phyloP scores from a whole-genome alignment of 306 rosid species.

The Cucurbita ficifolia region DNA sequence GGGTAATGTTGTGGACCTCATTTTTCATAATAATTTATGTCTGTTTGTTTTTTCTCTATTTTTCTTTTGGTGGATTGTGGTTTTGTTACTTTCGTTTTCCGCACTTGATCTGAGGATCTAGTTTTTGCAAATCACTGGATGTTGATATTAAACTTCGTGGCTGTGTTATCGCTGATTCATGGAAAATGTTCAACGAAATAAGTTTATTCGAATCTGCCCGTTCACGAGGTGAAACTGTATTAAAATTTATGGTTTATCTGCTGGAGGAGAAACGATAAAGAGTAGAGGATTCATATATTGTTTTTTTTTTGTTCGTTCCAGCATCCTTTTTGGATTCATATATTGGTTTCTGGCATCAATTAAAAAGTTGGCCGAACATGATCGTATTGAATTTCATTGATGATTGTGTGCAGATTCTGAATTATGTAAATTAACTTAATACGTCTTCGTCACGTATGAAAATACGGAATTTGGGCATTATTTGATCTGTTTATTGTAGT shows the following conservation, averaged over 20 bases:
- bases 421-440: not conserved
- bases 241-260: not conserved
- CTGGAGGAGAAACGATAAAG: not conserved
- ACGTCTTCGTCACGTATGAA: not conserved
- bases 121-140: not conserved
- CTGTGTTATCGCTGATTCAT: not conserved
- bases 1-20: constrained; percentile 33
- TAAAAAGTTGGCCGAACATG: not conserved
- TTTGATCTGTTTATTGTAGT: not conserved
- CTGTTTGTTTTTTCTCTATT: constrained; percentile 14
- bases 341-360: not conserved
- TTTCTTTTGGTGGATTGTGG: constrained; percentile 38
- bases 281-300: not conserved
- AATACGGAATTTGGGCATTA: not conserved
- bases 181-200: not conserved
- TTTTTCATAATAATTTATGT: constrained; percentile 12
- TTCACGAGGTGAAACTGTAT: not conserved
- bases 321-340: not conserved
- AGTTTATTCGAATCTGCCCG: not conserved
- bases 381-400: not conserved
- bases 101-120: constrained; percentile 15
- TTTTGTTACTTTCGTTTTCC: constrained; percentile 24
- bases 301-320: not conserved
- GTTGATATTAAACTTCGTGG: not conserved
- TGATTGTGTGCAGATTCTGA: not conserved